Evolutionary conservation across 371 early-diverging fungal genomes (phyloP), one percentile per base, ranked within the genome.

Genomic region (Mucor velutinosus): DNA sequence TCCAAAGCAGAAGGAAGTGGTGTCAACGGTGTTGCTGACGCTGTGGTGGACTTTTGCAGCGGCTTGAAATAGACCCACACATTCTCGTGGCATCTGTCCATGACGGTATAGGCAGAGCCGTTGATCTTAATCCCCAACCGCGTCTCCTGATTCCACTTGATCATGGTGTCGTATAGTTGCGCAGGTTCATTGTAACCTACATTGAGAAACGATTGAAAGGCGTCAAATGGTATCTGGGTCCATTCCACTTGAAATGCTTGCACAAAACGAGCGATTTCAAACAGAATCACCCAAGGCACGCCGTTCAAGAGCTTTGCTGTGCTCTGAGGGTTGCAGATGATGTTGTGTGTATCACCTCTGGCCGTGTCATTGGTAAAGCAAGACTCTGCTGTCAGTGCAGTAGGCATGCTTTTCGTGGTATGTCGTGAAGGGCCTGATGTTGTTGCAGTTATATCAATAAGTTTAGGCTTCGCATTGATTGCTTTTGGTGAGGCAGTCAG

Each of bases 221-320:
- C 65, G 27, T 73, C 73, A 61, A 78, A 76, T 0, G 78, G 55
- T 0, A 78, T 6, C 7, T 81, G 70, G 11, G 62, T n/a, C 79
- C 76, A 76, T 0, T 62, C 21, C 2, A 78, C 27, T 2, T 68
- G 45, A 30, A 58, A 75, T 0, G 57, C 17, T 8, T 65, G 65
- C 0, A 78, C 25, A 58, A 78, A 81, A 4, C 81, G 71, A 3
- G 74, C 75, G 21, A 81, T 71, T 41, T 81, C 81, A 53, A 62
- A 81, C n/a, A 68, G 62, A 10, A 70, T 53, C 0, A 73, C 51
- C 77, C 78, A 81, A 3, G 75, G 62, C 1, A 71, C 58, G 10
- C 58, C 60, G 0, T 59, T 57, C n/a, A 75, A 69, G 8, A 69
- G 39, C 15, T 71, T 71, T 0, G 58, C 47, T 1, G 45, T 12